Base-by-base conservation (phyloP, 345 rosid species). In the Mercurialis annua region DNA sequence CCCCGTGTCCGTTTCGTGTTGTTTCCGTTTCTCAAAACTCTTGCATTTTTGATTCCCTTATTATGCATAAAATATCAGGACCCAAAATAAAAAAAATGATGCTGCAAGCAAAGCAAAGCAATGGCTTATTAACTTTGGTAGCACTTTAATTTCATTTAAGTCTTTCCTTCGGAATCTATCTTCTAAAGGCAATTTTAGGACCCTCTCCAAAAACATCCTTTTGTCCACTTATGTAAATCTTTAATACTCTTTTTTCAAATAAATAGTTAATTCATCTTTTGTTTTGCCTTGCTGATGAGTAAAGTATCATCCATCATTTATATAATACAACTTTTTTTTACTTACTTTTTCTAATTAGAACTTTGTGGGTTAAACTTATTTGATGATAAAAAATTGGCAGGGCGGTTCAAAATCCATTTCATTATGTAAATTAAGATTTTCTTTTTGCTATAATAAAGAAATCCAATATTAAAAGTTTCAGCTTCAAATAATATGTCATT, bases 371-470 rank as follows among this genome's bases (percentile, higher is more conserved):
- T 18, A 12, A 1, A 43, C 7, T 20, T 50, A 62, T 24, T 56
- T 74, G 80, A 74, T 78, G 64, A 69, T 15, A 36, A 67, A 53
- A 72, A 56, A 54, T 55, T 66, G 78, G 81, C 69, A 55, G 74
- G 83, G 64, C 76, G 83, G 81, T 69, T 77, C 63, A 17, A 34
- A 47, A 14, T 62, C 5, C 10, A 24, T 21, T 65, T 51, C 26
- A 24, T 5, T 52, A 36, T 40, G 0, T 36, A 17, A 55, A 53
- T 66, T 58, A 30, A 30, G 48, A 33, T 40, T 7, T 2, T 40
- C n/a, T n/a, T n/a, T n/a, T n/a, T n/a, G n/a, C n/a, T n/a, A n/a
- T n/a, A n/a, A n/a, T n/a, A n/a, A n/a, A n/a, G n/a, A n/a, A n/a
- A n/a, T n/a, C n/a, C n/a, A n/a, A n/a, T n/a, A n/a, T n/a, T n/a